phyloP scores from a whole-genome alignment of 306 rosid species.

The Begonia fuchsioides region DNA sequence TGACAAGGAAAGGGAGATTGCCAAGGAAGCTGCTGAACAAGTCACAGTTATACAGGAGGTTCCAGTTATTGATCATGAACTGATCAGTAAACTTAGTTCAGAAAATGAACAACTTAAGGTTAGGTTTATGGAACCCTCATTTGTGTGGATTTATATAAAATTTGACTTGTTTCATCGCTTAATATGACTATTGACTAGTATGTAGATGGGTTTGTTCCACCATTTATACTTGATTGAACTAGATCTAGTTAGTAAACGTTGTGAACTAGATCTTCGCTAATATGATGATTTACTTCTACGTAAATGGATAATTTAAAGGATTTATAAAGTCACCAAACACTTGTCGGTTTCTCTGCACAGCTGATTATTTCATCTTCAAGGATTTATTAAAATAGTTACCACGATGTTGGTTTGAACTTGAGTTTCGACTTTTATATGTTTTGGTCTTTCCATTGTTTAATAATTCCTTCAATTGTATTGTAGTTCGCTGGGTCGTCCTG shows the following conservation, averaged over 20 bases:
- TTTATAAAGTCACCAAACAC: too few species aligned
- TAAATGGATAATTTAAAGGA: too few species aligned
- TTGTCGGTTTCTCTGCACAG: too few species aligned
- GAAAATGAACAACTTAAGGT: constrained; percentile 76
- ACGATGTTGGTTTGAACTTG: too few species aligned
- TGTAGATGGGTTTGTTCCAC: constrained; percentile 4
- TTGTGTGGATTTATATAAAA: neutral
- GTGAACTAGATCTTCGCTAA: too few species aligned
- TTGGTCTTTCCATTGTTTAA: constrained; percentile 4
- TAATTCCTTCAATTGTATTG: constrained; percentile 14
- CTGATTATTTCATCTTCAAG: too few species aligned
- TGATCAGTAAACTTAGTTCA: constrained; percentile 34
- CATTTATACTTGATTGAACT: constrained; percentile 4
- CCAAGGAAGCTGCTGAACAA: constrained; percentile 23
- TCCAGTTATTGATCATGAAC: constrained; percentile 38
- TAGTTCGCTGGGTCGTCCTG: constrained; percentile 75
- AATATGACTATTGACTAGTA: neutral
- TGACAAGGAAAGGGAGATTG: constrained; percentile 41
- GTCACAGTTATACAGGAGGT: constrained; percentile 22
- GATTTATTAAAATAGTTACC: too few species aligned
- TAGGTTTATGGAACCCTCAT: constrained; percentile 4
- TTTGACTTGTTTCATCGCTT: neutral
- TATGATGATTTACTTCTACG: too few species aligned
- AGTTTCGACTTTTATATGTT: too few species aligned
- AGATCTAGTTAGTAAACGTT: too few species aligned